These are phyloP conservation scores for Cylindrotheca closterium DNA, from an alignment of 108 stramenopile genomes.

Conservation along the genomic window DNA sequence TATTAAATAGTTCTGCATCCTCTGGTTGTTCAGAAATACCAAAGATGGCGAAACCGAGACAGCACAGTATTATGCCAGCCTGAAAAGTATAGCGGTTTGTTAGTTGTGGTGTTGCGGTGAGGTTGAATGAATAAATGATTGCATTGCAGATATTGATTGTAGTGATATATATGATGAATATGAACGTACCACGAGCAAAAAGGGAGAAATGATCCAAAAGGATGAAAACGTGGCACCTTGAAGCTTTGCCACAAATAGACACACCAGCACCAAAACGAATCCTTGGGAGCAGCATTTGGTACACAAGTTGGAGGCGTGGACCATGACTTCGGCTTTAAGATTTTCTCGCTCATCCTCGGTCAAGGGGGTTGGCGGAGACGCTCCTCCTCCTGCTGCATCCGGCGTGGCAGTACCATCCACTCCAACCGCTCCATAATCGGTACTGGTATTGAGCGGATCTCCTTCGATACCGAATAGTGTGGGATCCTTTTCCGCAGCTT, in stretches of 20 bases:
- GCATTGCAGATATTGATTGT: too few species aligned
- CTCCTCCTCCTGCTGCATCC: conserved; percentile 12
- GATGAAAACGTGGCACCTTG: conserved; percentile 80
- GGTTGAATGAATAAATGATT: not conserved
- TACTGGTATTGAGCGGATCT: conserved; percentile 1
- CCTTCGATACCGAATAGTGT: conserved; percentile 44
- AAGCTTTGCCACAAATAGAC: conserved; percentile 71
- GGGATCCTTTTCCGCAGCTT: conserved; percentile 66
- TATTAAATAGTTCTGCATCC: conserved; percentile 40
- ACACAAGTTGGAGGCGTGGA: conserved; percentile 54
- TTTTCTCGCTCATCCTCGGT: conserved; percentile 82
- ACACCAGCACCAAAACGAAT: conserved; percentile 63
- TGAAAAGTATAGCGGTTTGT: conserved; percentile 1
- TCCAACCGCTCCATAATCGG: conserved; percentile 56
- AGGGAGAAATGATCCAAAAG: conserved; percentile 83
- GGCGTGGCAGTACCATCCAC: conserved; percentile 42
- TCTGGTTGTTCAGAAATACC: conserved; percentile 65
- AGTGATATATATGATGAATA: not conserved
- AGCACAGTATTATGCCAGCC: conserved; percentile 69
- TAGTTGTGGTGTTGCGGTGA: not conserved
- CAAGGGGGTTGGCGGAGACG: conserved; percentile 20
- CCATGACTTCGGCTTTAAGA: conserved; percentile 69
- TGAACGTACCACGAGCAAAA: conserved; percentile 56
- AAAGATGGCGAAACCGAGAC: conserved; percentile 82
- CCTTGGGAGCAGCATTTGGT: conserved; percentile 80